Evolutionary conservation across 225 moss, liverwort and hornwort genomes (phyloP).

Genomic region (Pseudisothecium myosuroides): DNA sequence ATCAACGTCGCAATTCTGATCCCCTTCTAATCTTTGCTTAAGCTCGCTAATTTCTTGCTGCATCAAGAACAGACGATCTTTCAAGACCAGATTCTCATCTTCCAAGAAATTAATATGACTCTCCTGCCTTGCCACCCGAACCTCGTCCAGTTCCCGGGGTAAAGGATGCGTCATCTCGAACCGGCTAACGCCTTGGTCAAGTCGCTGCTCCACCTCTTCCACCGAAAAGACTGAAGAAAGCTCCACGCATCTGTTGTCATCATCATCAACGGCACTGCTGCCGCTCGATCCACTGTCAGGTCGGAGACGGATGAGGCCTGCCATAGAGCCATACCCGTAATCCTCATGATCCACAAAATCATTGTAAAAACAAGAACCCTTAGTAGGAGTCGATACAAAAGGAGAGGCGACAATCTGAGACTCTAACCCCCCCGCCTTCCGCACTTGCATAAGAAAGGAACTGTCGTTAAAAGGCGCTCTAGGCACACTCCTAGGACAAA

Average conservation of each 20-base stretch:
- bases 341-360: conserved; percentile 17
- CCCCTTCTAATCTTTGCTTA: background rate
- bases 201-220: conserved; percentile 42
- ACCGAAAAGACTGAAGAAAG: conserved; percentile 20
- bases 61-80: conserved; percentile 21
- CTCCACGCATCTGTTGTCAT: conserved; percentile 1
- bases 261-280: conserved; percentile 12
- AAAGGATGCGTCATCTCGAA: conserved; percentile 26
- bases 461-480: conserved; percentile 70
- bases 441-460: conserved; percentile 66
- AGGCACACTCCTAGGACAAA: conserved; percentile 47
- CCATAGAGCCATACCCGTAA: conserved; percentile 92
- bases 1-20: background rate
- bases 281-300: conserved; percentile 16
- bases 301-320: conserved; percentile 70
- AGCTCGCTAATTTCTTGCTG: conserved; percentile 34
- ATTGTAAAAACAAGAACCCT: conserved; percentile 12
- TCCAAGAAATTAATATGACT: conserved; percentile 25
- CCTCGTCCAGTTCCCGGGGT: background rate
- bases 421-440: conserved; percentile 51
- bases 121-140: conserved; percentile 25
- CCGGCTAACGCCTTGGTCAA: conserved; percentile 35
- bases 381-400: conserved; percentile 31
- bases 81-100: conserved; percentile 39
- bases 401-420: conserved; percentile 21